phyloP scores from a whole-genome alignment of 305 asterid species.

The Fraxinus albicans region DNA sequence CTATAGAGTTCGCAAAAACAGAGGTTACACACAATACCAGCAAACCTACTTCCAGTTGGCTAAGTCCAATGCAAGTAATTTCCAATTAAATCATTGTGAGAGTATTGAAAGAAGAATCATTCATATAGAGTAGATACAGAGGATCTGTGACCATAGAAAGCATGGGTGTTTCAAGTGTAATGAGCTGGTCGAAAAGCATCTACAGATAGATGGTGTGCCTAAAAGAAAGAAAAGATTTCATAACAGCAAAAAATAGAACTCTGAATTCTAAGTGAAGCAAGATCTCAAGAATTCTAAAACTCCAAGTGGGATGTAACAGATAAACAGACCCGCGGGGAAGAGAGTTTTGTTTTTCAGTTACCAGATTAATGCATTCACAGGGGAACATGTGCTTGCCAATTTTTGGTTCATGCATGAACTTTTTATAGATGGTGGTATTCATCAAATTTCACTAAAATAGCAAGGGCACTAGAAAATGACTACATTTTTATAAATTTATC shows the following conservation, averaged over 20 bases:
- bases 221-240: constrained; percentile 7
- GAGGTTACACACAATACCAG: neutral
- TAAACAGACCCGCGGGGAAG: neutral
- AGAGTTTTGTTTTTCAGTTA: constrained; percentile 1
- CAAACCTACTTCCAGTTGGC: constrained; percentile 17
- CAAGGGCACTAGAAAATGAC: constrained; percentile 13
- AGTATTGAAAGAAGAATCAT: constrained; percentile 17
- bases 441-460: constrained; percentile 14
- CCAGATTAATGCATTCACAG: constrained; percentile 22
- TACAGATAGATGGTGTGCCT: constrained; percentile 17
- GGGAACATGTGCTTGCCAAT: constrained; percentile 5
- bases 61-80: constrained; percentile 19
- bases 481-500: constrained; percentile 12
- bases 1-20: neutral
- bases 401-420: neutral
- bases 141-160: constrained; percentile 16
- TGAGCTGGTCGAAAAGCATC: constrained; percentile 19
- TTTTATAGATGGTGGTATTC: neutral
- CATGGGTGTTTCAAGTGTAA: constrained; percentile 14
- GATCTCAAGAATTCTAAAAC: constrained; percentile 10
- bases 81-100: constrained; percentile 11
- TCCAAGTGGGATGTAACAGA: constrained; percentile 15
- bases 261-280: constrained; percentile 18
- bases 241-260: constrained; percentile 5
- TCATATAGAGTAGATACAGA: neutral